These are phyloP conservation scores for Candida verbasci DNA, from an alignment of 805 yeast species.

Conservation along the genomic window DNA sequence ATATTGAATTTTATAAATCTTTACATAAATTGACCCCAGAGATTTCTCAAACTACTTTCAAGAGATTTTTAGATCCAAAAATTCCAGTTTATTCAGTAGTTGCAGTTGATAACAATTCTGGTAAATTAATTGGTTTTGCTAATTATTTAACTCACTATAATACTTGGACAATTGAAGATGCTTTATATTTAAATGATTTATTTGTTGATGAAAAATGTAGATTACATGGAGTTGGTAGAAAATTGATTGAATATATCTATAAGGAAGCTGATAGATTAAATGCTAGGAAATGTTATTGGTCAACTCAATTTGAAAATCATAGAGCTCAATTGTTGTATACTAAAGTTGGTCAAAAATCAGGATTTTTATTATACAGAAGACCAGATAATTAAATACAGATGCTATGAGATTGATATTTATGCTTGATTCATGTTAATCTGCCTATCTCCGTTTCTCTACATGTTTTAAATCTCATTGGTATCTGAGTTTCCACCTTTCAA, in stretches of 20 bases:
- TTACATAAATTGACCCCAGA: slow-evolving; percentile 29
- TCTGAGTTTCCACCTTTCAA: no score
- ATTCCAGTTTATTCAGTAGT: slow-evolving; percentile 47
- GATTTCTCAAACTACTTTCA: slow-evolving; percentile 39
- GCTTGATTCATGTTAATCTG: no score
- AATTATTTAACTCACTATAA: slow-evolving; percentile 44
- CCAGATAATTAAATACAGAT: no score
- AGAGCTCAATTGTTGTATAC: slow-evolving; percentile 54
- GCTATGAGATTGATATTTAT: no score
- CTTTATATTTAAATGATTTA: slow-evolving; percentile 48
- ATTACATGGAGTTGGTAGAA: slow-evolving; percentile 45
- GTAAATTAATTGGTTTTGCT: slow-evolving; percentile 45
- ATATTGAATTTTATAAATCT: slow-evolving; percentile 41
- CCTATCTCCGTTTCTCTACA: no score
- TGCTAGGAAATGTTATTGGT: slow-evolving; percentile 47
- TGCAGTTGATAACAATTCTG: slow-evolving; percentile 33
- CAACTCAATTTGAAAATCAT: slow-evolving; percentile 49
- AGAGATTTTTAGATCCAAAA: slow-evolving; percentile 39
- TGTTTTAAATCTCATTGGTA: no score
- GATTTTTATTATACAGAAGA: slow-evolving; percentile 34
- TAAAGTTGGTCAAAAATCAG: slow-evolving; percentile 42
- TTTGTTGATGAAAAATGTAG: slow-evolving; percentile 40
- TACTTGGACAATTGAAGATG: slow-evolving; percentile 46
- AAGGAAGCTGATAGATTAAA: slow-evolving; percentile 41
- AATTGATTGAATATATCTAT: slow-evolving; percentile 46